Evolutionary conservation across 1,139 yeast genomes (phyloP), one percentile per base, ranked within the genome.

Genomic region (Nakaseomyces kungkrabaensis): DNA sequence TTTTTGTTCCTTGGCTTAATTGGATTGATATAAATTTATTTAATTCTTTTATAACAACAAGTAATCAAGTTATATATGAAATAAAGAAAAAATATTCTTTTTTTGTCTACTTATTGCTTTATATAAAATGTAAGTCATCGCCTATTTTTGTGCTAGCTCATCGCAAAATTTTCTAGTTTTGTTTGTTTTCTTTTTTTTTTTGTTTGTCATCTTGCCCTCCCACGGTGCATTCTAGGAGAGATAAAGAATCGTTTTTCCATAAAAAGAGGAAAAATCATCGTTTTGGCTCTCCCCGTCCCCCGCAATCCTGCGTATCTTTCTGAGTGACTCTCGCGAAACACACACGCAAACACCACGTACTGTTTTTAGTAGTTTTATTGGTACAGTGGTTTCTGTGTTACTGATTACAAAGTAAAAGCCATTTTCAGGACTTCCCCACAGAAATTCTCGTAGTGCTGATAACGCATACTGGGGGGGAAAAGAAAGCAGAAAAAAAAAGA

Each of bases 61-160:
- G 22, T 17, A 17, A 17, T 3, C 10, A 7, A 29, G 32, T 29
- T 29, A 29, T 29, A 29, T 33, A 33, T n/a, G 2, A n/a, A n/a
- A 33, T 33, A 33, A 33, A 33, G 2, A 9, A 10, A 33, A 10
- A 33, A n/a, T n/a, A 33, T 9, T 17, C 22, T 17, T 17, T 17
- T 17, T 17, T 17, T 17, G 3, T 17, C 22, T 17, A 17, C 22
- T 17, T 17, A 17, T 17, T 17, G 22, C 22, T 17, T 17, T 17
- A 17, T 17, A 17, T 17, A 17, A 17, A 17, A 17, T 17, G 38
- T 36, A 36, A 36, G 38, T 36, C 38, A 36, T 36, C 38, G 25
- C 38, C 25, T 36, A 36, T 36, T 36, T 36, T 36, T 36, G 38
- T 36, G 38, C 38, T 26, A 38, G 42, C 42, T 38, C 42, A 38